Percentiles rank a stretch among this genome's conserved stretches.
Evolutionary conservation across 2,329 filamentous ascomycete genomes (phyloP).

Genomic region (Colletotrichum limetticola): DNA sequence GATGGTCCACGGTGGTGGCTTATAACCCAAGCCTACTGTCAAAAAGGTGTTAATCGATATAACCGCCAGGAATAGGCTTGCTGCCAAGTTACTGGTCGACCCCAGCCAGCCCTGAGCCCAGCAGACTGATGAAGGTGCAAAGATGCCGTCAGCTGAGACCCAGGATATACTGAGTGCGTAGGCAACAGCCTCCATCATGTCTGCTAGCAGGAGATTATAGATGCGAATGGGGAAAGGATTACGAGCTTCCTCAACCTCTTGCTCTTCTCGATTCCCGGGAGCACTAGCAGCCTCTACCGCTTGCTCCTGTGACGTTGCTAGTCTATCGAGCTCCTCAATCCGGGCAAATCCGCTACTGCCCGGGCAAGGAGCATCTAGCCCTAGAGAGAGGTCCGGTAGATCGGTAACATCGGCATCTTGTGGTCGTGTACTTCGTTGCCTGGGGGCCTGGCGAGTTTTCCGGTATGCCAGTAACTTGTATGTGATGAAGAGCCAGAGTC

Average conservation of each 20-base stretch:
- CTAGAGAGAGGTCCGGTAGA: slow-evolving; percentile 13
- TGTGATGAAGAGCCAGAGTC: slow-evolving; percentile 22
- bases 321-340: slow-evolving; percentile 13
- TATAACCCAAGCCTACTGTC: slow-evolving; percentile 61
- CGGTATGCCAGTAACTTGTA: slow-evolving; percentile 20
- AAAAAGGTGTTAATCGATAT: slow-evolving; percentile 70
- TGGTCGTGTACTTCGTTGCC: background rate
- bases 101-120: slow-evolving; percentile 67
- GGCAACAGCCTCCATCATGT: slow-evolving; percentile 66
- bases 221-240: slow-evolving; percentile 71
- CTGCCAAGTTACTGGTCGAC: slow-evolving; percentile 66
- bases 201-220: slow-evolving; percentile 68
- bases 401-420: background rate
- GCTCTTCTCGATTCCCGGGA: background rate
- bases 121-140: slow-evolving; percentile 60
- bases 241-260: background rate
- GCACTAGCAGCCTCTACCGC: background rate
- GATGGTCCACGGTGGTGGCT: slow-evolving; percentile 56
- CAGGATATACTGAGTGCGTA: slow-evolving; percentile 67
- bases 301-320: slow-evolving; percentile 3
- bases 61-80: slow-evolving; percentile 65
- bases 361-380: slow-evolving; percentile 3
- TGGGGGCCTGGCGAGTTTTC: background rate
- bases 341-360: slow-evolving; percentile 3
- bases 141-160: slow-evolving; percentile 57